These are phyloP conservation scores for Quercus tomentella DNA, from an alignment of 331 rosid genomes.

Conservation along the genomic window DNA sequence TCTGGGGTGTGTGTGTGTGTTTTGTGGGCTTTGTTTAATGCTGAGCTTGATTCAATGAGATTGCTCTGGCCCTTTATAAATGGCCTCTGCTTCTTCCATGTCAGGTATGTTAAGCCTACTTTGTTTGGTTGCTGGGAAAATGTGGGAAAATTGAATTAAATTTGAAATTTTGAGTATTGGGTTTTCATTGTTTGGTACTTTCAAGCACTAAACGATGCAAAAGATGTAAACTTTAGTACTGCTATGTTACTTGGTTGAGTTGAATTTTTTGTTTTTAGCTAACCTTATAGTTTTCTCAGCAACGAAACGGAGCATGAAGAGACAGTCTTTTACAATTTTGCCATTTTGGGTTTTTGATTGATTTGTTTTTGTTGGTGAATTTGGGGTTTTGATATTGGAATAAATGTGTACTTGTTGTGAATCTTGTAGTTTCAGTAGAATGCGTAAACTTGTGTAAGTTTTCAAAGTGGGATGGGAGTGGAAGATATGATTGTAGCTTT, in stretches of 20 bases:
- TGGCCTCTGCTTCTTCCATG: slow-evolving; percentile 93
- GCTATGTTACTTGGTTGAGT: slow-evolving; percentile 1
- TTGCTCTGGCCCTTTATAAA: slow-evolving; percentile 44
- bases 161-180: neutral
- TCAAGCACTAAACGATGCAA: neutral
- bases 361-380: neutral
- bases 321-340: neutral
- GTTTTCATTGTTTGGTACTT: slow-evolving; percentile 4
- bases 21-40: slow-evolving; percentile 38
- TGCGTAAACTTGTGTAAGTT: slow-evolving; percentile 82
- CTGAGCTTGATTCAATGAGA: slow-evolving; percentile 72
- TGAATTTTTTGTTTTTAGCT: neutral
- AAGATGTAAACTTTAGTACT: neutral
- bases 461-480: slow-evolving; percentile 72
- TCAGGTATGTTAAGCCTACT: slow-evolving; percentile 53
- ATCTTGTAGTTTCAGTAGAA: slow-evolving; percentile 84
- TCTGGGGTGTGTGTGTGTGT: slow-evolving; percentile 9
- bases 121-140: slow-evolving; percentile 16
- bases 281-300: slow-evolving; percentile 6
- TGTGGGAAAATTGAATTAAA: slow-evolving; percentile 8
- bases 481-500: slow-evolving; percentile 74
- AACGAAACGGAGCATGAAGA: slow-evolving; percentile 4
- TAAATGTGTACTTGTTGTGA: neutral
- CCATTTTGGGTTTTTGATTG: neutral
- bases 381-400: slow-evolving; percentile 26